Evolutionary conservation across 441 rosid genomes (phyloP).

Genomic region (Populus hybrid): DNA sequence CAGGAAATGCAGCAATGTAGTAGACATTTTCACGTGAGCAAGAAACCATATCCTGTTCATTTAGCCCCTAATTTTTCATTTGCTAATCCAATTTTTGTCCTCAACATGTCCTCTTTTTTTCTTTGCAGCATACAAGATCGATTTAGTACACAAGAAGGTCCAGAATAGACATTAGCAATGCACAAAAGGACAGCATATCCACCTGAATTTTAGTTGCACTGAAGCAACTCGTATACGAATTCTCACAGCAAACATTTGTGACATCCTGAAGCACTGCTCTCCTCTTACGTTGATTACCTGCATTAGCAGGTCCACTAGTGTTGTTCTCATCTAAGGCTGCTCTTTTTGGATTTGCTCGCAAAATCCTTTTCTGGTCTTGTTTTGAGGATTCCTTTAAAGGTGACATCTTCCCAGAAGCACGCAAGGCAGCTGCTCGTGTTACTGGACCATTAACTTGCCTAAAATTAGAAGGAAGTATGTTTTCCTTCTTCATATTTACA

Average conservation of each 20-base stretch:
- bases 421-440: constrained; percentile 67
- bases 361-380: constrained; percentile 34
- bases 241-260: constrained; percentile 55
- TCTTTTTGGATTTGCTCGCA: constrained; percentile 47
- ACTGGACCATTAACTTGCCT: constrained; percentile 45
- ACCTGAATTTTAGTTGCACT: constrained; percentile 58
- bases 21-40: neutral
- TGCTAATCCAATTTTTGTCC: neutral
- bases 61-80: neutral
- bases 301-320: constrained; percentile 27
- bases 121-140: neutral
- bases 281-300: constrained; percentile 38
- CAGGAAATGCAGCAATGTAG: neutral
- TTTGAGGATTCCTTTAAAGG: constrained; percentile 32
- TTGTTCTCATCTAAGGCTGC: constrained; percentile 51
- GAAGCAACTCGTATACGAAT: constrained; percentile 43
- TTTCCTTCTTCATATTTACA: constrained; percentile 60
- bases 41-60: neutral
- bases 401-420: constrained; percentile 30
- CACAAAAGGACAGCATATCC: constrained; percentile 14
- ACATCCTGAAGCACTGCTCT: constrained; percentile 73
- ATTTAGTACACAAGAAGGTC: neutral
- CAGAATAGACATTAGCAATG: neutral
- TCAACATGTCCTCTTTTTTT: neutral
- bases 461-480: constrained; percentile 29